Base-by-base conservation (phyloP, 306 rosid genomes). In the Abrus pulchellus region DNA sequence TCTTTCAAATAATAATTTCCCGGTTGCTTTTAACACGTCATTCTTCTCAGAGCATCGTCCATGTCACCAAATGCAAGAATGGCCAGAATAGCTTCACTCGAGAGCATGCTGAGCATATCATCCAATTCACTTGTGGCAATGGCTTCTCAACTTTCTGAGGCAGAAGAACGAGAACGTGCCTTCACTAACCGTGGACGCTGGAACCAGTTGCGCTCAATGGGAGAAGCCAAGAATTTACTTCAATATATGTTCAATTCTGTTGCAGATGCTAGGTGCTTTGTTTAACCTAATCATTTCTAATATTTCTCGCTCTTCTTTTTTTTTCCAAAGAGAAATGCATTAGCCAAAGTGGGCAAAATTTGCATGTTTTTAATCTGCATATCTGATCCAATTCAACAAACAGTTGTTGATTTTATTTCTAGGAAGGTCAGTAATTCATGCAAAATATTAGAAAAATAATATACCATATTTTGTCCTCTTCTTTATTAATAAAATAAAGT, bases 81-180 rank as follows among this genome's bases (percentile, higher is more conserved):
- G 90, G 90, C 97, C 56, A 87, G 97, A 91, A 92, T 94, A 74
- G 83, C 90, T 59, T 94, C 98, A 68, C 97, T 94, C 66, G 98
- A 92, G 87, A 94, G 78, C 90, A 92, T 94, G 97, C 83, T 94
- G 59, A 87, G 91, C 91, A 91, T 94, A 87, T 84, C 98, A 40
- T 94, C 98, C 65, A 94, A 92, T 85, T 94, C 98, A 66, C 97
- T 94, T 43, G 98, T 94, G 67, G 94, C 97, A 34, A 94, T 94
- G 98, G 98, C 98, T 78, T 94, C 98, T 55, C 98, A 94, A 88
- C 97, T 94, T 78, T 94, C 98, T 61, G 98, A 94, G 89, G 97
- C 98, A 78, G 98, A 94, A 90, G 98, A 94, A 83, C 86, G 97
- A 54, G 98, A 94, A 30, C 91, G 97, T 57, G 94, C 97, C 50